A percentile compares a stretch with the other conserved stretches of the same genome.
These are phyloP conservation scores for Metschnikowia bowlesiae DNA, from an alignment of 805 yeast genomes.

Conservation along the genomic window DNA sequence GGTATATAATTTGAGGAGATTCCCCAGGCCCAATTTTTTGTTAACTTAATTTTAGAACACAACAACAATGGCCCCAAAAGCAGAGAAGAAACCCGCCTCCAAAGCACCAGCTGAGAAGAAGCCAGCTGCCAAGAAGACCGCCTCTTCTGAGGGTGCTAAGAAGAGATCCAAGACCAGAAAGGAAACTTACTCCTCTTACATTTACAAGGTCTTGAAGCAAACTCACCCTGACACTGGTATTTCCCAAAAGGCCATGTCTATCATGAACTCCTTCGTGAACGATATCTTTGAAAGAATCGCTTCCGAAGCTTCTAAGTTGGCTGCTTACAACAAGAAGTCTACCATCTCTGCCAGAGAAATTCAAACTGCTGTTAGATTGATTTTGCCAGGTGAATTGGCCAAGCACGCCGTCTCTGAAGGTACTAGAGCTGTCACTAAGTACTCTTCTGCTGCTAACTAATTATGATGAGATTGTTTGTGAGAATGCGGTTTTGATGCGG, in stretches of 20 bases:
- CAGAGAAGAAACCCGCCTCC: slow-evolving; percentile 38
- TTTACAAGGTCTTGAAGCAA: slow-evolving; percentile 37
- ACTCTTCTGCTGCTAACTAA: slow-evolving; percentile 36
- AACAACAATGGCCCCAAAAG: slow-evolving; percentile 33
- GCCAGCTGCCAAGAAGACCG: slow-evolving; percentile 36
- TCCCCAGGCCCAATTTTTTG: slow-evolving; percentile 14
- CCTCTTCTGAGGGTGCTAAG: slow-evolving; percentile 28
- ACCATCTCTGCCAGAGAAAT: slow-evolving; percentile 38
- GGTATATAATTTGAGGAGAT: slow-evolving; percentile 18
- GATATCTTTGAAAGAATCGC: slow-evolving; percentile 37
- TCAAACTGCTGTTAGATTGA: slow-evolving; percentile 37
- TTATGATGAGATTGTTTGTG: slow-evolving; percentile 14
- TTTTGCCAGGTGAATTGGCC: slow-evolving; percentile 38
- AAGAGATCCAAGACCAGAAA: slow-evolving; percentile 36
- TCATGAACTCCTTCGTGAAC: slow-evolving; percentile 37
- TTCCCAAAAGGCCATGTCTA: slow-evolving; percentile 37
- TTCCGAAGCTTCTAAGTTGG: slow-evolving; percentile 35
- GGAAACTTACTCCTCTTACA: slow-evolving; percentile 37
- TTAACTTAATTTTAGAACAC: slow-evolving; percentile 14
- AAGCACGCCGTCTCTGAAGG: slow-evolving; percentile 39
- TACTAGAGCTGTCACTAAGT: slow-evolving; percentile 38
- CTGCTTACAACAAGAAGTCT: slow-evolving; percentile 38
- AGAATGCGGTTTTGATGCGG: slow-evolving; percentile 6
- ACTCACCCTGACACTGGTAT: slow-evolving; percentile 39
- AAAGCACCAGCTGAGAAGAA: slow-evolving; percentile 39